phyloP scores from a whole-genome alignment of 495 filamentous ascomycete species.

The Aspergillus hancockii region DNA sequence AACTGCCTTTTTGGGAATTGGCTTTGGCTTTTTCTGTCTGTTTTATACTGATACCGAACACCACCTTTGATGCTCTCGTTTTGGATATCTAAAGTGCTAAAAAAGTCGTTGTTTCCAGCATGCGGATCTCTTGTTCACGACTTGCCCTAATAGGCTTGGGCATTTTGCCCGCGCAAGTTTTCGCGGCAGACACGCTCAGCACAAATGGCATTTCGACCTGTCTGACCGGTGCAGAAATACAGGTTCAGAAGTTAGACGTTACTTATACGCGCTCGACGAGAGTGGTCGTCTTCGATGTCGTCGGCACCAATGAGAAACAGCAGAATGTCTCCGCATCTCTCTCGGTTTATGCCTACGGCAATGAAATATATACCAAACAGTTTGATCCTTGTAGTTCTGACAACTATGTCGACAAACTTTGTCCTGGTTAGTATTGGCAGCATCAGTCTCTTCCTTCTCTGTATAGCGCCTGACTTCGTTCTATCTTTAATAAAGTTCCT shows the following conservation, averaged over 20 bases:
- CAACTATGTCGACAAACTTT: slow-evolving; percentile 70
- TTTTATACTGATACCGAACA: background rate
- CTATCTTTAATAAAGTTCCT: slow-evolving; percentile 52
- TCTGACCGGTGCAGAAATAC: slow-evolving; percentile 62
- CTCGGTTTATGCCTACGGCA: slow-evolving; percentile 83
- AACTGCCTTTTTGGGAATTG: background rate
- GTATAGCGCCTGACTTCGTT: slow-evolving; percentile 4
- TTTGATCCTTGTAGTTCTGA: slow-evolving; percentile 78
- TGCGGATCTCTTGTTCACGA: slow-evolving; percentile 22
- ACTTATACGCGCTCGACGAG: slow-evolving; percentile 73
- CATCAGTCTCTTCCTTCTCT: background rate
- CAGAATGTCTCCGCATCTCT: slow-evolving; percentile 83
- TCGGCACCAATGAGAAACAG: slow-evolving; percentile 68
- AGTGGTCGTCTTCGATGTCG: slow-evolving; percentile 77
- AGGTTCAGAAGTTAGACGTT: slow-evolving; percentile 73
- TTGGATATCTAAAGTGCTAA: background rate
- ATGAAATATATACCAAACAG: slow-evolving; percentile 71
- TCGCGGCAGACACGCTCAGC: slow-evolving; percentile 71
- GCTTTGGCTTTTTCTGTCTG: background rate
- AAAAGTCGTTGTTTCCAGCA: slow-evolving; percentile 19
- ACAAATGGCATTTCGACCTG: slow-evolving; percentile 82
- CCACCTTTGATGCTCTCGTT: slow-evolving; percentile 8
- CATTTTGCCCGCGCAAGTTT: slow-evolving; percentile 41
- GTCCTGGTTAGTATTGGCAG: slow-evolving; percentile 65
- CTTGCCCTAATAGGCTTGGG: slow-evolving; percentile 32